These are phyloP conservation scores for Moringa oleifera DNA, from an alignment of 345 rosid species.

Conservation along the genomic window DNA sequence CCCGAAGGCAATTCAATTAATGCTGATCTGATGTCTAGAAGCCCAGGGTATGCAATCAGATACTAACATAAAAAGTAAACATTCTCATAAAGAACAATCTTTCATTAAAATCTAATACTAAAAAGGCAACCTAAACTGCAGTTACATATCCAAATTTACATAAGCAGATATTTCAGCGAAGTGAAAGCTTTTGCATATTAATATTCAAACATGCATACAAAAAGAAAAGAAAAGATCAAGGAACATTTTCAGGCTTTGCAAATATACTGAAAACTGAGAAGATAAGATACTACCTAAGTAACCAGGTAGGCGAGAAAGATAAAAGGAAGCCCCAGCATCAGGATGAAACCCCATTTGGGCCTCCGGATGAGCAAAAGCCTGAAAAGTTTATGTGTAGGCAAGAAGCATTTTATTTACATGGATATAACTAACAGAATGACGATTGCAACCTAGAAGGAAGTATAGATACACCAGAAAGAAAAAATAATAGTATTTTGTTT, in stretches of 20 bases:
- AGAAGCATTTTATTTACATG: not conserved
- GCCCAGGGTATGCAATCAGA: too few species aligned
- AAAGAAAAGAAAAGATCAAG: not conserved
- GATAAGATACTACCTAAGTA: conserved; percentile 47
- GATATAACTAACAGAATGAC: not conserved
- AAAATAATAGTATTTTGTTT: too few species aligned
- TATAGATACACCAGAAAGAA: not conserved
- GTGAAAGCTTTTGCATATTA: not conserved
- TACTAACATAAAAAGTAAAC: not conserved
- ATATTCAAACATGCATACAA: conserved; percentile 7
- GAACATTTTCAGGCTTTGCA: conserved; percentile 1
- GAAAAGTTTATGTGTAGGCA: conserved; percentile 11
- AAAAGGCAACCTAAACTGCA: not conserved
- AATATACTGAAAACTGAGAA: conserved; percentile 7
- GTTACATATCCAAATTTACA: not conserved
- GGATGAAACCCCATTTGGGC: conserved; percentile 85
- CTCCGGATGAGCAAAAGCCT: conserved; percentile 79
- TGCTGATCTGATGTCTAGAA: too few species aligned
- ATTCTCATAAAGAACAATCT: not conserved
- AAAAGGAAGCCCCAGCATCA: conserved; percentile 86
- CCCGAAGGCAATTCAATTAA: too few species aligned
- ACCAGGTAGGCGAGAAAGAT: conserved; percentile 87
- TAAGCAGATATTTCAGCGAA: not conserved
- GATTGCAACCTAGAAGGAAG: not conserved
- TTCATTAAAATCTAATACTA: not conserved